Base-by-base conservation (phyloP, 1,284 basidiomycete species). In the Apiotrichum gamsii region DNA sequence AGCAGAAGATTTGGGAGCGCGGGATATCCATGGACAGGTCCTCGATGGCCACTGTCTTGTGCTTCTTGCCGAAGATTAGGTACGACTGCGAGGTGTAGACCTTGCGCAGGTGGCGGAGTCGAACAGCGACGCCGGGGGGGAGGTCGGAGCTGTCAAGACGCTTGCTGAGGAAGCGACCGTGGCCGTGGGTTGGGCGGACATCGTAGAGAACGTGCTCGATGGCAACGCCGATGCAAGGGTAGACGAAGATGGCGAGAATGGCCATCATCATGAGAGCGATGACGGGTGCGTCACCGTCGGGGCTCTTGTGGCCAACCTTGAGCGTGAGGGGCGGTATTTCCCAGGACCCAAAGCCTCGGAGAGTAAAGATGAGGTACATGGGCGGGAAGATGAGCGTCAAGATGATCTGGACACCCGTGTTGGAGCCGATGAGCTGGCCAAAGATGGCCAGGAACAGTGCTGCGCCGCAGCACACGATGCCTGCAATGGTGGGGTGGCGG, bases 341-440 rank as follows among this genome's bases (percentile, higher is more conserved):
- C 57, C 77, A 88, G 8, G 82, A 81, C 45, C 78, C 78, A 4
- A 86, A 77, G 2, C 78, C 78, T 37, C 82, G 76, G 20, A 81
- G 78, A n/a, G 80, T 79, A 56, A 85, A 87, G 15, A 85, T 76
- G 58, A 84, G 87, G 65, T 81, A 87, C 11, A 79, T 78, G 0
- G 85, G 82, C 0, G 85, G 86, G 62, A 87, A 85, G 31, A 88
- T 67, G 41, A 89, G 60, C 0, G 82, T 78, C 58, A 84, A 82
- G 25, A 86, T 72, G 21, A 60, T 43, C 45, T 62, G 57, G 45
- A 80, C 78, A 8, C 79, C 79, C 2, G 72, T 74, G 2, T 69
- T 75, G 8, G 76, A 78, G 3, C 72, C 65, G 2, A 78, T 75
- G 1, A 83, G 76, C 30, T 85, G 65, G 0, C 82, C 85, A n/a